Percentiles rank a stretch among this genome's conserved stretches.
These are phyloP conservation scores for Rhazya stricta DNA, from an alignment of 257 asterid species.

Conservation along the genomic window DNA sequence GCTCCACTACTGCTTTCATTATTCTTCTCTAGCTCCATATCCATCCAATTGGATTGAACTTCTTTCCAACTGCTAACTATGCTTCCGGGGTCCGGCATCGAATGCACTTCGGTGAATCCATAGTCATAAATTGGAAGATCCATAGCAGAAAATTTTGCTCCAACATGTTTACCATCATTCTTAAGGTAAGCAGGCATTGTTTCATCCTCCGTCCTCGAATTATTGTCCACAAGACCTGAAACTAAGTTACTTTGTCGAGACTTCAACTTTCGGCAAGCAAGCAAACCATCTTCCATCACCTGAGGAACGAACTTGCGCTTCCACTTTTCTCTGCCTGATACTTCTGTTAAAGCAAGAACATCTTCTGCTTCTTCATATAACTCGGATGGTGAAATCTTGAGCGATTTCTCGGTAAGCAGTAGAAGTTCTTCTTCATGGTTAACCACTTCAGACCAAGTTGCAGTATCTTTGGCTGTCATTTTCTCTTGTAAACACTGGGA, in stretches of 20 bases:
- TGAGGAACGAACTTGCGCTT: slow-evolving; percentile 21
- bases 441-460: slow-evolving; percentile 41
- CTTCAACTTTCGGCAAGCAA: slow-evolving; percentile 2
- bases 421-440: slow-evolving; percentile 50
- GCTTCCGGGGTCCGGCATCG: slow-evolving; percentile 3
- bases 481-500: slow-evolving; percentile 57
- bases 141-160: background rate
- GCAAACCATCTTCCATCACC: background rate
- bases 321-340: slow-evolving; percentile 31
- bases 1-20: background rate
- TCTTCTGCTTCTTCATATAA: slow-evolving; percentile 7
- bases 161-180: background rate
- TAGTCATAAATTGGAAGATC: background rate
- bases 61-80: background rate
- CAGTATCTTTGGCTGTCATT: slow-evolving; percentile 53
- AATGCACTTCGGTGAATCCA: background rate
- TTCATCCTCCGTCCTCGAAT: slow-evolving; percentile 26
- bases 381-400: slow-evolving; percentile 23
- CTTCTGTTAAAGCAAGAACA: background rate
- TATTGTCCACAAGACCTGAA: slow-evolving; percentile 26
- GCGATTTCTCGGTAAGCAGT: slow-evolving; percentile 21
- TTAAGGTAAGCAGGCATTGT: background rate
- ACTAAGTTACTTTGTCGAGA: slow-evolving; percentile 19
- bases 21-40: slow-evolving; percentile 13
- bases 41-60: slow-evolving; percentile 24